phyloP scores from a whole-genome alignment of 805 yeast genomes.

The Schizosaccharomyces lindneri region DNA sequence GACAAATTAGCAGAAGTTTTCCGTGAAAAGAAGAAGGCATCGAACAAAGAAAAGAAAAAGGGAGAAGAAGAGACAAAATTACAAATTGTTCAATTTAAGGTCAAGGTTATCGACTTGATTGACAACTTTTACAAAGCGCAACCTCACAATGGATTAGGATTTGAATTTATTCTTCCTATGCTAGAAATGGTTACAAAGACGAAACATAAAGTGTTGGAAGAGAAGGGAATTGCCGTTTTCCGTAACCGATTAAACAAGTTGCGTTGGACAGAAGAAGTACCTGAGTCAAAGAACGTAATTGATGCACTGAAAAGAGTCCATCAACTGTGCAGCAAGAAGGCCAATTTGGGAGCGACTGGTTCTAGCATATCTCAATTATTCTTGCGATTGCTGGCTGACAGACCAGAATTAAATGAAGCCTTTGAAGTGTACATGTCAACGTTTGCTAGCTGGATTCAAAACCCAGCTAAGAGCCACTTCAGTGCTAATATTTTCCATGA shows the following conservation, averaged over 20 bases:
- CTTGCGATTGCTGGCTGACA: neutral
- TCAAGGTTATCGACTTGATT: slow-evolving; percentile 50
- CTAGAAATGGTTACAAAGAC: slow-evolving; percentile 39
- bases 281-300: neutral
- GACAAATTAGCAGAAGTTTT: slow-evolving; percentile 61
- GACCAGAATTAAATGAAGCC: neutral
- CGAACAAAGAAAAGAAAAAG: slow-evolving; percentile 30
- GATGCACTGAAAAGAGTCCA: neutral
- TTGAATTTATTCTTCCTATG: slow-evolving; percentile 29
- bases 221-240: neutral
- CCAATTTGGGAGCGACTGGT: neutral
- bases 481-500: neutral
- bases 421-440: neutral
- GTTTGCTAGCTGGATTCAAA: neutral
- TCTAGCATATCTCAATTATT: neutral
- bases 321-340: neutral
- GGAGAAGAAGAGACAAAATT: slow-evolving; percentile 62
- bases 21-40: slow-evolving; percentile 50
- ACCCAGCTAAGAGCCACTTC: neutral
- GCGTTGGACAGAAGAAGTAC: neutral
- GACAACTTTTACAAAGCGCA: slow-evolving; percentile 32
- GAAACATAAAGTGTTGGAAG: slow-evolving; percentile 9
- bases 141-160: slow-evolving; percentile 17
- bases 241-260: neutral
- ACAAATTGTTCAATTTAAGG: slow-evolving; percentile 54